Conservation (phyloP, 2,329 filamentous ascomycete species). For the Penicillium freii region DNA sequence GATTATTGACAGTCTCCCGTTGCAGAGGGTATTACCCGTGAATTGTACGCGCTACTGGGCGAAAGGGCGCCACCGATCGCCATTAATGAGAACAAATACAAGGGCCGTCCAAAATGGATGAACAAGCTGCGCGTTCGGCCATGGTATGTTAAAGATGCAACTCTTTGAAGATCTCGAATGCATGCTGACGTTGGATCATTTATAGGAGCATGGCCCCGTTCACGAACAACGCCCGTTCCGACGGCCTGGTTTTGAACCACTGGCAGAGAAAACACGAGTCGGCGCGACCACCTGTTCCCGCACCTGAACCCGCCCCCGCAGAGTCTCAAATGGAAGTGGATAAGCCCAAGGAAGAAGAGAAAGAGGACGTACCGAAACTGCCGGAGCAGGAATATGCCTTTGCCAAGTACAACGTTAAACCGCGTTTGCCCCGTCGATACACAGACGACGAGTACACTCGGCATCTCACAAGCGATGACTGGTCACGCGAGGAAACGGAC, state of each 20-base stretch:
- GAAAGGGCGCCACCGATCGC: conserved; percentile 53
- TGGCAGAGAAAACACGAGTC: conserved; percentile 68
- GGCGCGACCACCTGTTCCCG: conserved; percentile 28
- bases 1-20: not conserved
- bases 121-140: conserved; percentile 45
- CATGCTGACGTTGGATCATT: conserved; percentile 22
- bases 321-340: conserved; percentile 38
- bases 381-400: conserved; percentile 59
- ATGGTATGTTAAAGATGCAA: conserved; percentile 48
- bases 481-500: conserved; percentile 91
- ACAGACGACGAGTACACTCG: conserved; percentile 81
- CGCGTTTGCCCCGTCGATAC: conserved; percentile 71
- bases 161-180: conserved; percentile 56
- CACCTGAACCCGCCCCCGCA: conserved; percentile 31
- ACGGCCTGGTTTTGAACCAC: conserved; percentile 70
- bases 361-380: conserved; percentile 31
- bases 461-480: conserved; percentile 70
- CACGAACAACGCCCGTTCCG: conserved; percentile 71
- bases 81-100: conserved; percentile 54
- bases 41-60: conserved; percentile 52
- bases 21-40: conserved; percentile 51
- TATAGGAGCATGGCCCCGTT: conserved; percentile 70
- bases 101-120: conserved; percentile 49
- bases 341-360: conserved; percentile 39
- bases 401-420: conserved; percentile 82